Evolutionary conservation across 1,139 yeast species (phyloP).

Genomic region (Suhomyces terraborum): DNA sequence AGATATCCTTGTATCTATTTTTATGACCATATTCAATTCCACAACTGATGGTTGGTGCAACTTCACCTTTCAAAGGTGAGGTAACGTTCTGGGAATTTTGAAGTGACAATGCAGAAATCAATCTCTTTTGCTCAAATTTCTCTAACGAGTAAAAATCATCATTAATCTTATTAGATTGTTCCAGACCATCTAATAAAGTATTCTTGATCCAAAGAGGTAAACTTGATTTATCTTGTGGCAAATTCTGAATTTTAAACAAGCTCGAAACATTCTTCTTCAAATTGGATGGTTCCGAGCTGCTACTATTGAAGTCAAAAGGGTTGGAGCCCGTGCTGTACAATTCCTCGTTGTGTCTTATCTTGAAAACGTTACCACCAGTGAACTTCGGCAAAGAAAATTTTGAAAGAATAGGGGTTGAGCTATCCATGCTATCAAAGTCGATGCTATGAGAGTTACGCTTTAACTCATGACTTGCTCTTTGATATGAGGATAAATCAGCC

Average conservation of each 20-base stretch:
- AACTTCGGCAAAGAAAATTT: conserved; percentile 31
- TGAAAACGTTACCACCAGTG: conserved; percentile 27
- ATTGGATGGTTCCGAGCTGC: conserved; percentile 13
- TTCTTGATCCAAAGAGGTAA: conserved; percentile 39
- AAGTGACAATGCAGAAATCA: conserved; percentile 33
- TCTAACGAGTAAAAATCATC: conserved; percentile 31
- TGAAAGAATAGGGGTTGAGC: conserved; percentile 34
- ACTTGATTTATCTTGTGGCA: conserved; percentile 16
- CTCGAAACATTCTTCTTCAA: conserved; percentile 21
- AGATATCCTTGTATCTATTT: conserved; percentile 78
- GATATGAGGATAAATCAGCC: conserved; percentile 6
- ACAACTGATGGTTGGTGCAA: conserved; percentile 32
- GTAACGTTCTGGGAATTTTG: conserved; percentile 10
- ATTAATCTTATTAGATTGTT: conserved; percentile 29
- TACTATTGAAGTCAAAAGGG: conserved; percentile 21
- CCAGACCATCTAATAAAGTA: conserved; percentile 27
- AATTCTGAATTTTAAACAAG: conserved; percentile 20
- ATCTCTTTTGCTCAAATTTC: conserved; percentile 33
- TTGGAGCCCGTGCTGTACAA: conserved; percentile 23
- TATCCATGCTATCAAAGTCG: conserved; percentile 12
- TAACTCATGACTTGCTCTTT: conserved; percentile 8
- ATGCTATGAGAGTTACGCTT: conserved; percentile 12
- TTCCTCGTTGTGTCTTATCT: conserved; percentile 44
- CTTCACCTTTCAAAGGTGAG: conserved; percentile 18
- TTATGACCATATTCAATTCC: conserved; percentile 78